phyloP scores from a whole-genome alignment of 306 rosid genomes.

The Carpinus viminea region DNA sequence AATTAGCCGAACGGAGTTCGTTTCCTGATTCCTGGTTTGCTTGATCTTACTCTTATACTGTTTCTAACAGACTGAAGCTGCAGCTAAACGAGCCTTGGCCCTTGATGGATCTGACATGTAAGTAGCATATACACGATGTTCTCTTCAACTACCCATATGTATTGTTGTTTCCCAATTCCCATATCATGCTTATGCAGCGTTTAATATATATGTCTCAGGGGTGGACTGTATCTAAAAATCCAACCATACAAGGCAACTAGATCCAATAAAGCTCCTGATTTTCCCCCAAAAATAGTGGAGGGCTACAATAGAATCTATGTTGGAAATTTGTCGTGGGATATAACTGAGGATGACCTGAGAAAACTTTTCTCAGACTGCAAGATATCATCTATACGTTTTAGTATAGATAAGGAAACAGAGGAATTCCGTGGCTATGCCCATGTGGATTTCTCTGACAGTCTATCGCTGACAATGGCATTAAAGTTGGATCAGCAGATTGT shows the following conservation, averaged over 20 bases:
- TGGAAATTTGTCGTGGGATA: constrained; percentile 89
- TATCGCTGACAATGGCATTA: constrained; percentile 64
- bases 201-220: constrained; percentile 57
- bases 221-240: constrained; percentile 78
- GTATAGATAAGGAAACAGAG: constrained; percentile 82
- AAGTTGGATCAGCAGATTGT: constrained; percentile 67
- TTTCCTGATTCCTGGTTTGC: neutral
- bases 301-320: constrained; percentile 89
- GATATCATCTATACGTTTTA: constrained; percentile 59
- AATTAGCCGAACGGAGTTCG: neutral
- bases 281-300: constrained; percentile 67
- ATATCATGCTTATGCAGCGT: constrained; percentile 22
- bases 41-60: constrained; percentile 23
- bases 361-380: constrained; percentile 62
- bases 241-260: constrained; percentile 68
- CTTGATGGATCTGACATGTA: constrained; percentile 93
- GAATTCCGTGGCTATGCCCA: constrained; percentile 88
- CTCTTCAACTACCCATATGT: constrained; percentile 9
- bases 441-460: constrained; percentile 63
- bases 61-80: constrained; percentile 79
- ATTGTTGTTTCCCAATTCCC: neutral
- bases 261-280: constrained; percentile 50
- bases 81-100: constrained; percentile 89
- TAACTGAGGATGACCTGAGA: constrained; percentile 73
- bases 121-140: constrained; percentile 38